Conservation (phyloP, 306 rosid genomes). For the Ziziphus jujuba region DNA sequence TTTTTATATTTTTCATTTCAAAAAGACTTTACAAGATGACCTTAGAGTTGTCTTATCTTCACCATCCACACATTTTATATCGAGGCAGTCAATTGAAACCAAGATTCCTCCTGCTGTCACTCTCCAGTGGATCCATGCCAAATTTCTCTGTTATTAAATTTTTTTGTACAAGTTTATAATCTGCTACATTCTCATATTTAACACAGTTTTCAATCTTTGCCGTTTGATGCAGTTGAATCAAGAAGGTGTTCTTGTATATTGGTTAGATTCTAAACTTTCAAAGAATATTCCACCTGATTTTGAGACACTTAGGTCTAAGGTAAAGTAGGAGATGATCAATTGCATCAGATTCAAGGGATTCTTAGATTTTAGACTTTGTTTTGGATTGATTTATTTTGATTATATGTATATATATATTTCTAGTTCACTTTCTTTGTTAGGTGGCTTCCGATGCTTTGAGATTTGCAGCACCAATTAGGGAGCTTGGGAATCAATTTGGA, state of each 20-base stretch:
- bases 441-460: conserved; percentile 59
- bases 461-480: conserved; percentile 47
- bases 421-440: conserved; percentile 31
- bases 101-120: conserved; percentile 48
- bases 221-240: conserved; percentile 31
- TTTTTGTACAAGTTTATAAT: too few relatives aligned
- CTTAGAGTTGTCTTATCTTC: conserved; percentile 45
- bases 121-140: conserved; percentile 49
- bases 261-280: conserved; percentile 59
- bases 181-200: neutral
- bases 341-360: neutral
- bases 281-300: conserved; percentile 57
- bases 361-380: neutral
- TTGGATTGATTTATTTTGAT: neutral
- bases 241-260: conserved; percentile 48
- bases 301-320: conserved; percentile 61
- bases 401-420: too few relatives aligned
- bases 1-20: conserved; percentile 48
- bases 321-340: conserved; percentile 10
- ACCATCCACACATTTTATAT: conserved; percentile 46
- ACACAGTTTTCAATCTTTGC: neutral
- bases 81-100: conserved; percentile 32
- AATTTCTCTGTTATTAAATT: too few relatives aligned
- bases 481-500: conserved; percentile 44
- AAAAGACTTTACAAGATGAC: conserved; percentile 47